Evolutionary conservation across 2,329 filamentous ascomycete genomes (phyloP).

Genomic region (Botrytis hyacinthi): DNA sequence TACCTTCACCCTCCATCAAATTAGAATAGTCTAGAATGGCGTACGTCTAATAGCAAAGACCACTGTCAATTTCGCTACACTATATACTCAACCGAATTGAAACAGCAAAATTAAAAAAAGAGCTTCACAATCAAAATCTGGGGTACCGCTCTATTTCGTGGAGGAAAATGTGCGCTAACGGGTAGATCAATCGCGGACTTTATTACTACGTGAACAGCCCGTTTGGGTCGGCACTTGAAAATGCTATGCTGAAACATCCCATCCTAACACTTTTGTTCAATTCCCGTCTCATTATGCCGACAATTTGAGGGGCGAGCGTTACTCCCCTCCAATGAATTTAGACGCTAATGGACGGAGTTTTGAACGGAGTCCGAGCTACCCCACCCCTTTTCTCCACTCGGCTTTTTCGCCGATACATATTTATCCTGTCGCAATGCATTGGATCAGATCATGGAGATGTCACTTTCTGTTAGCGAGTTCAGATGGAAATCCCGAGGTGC

Average conservation of each 20-base stretch:
- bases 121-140: not conserved
- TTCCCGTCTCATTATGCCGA: not conserved
- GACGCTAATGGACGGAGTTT: not conserved
- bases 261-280: not conserved
- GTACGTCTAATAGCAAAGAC: not conserved
- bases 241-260: not conserved
- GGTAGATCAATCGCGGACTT: not conserved
- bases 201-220: fast-evolving
- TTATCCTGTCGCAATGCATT: not conserved
- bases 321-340: no score
- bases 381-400: not conserved
- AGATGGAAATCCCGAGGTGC: not conserved
- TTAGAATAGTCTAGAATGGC: not conserved
- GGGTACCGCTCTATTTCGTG: not conserved
- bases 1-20: not conserved
- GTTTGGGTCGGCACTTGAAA: not conserved
- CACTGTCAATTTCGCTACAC: not conserved
- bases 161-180: not conserved
- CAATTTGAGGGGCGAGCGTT: not conserved
- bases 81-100: fast-evolving
- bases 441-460: not conserved
- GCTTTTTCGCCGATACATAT: not conserved
- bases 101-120: not conserved
- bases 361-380: not conserved
- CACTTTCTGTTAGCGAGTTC: no score